Evolutionary conservation across 2,329 filamentous ascomycete genomes (phyloP), one percentile per base, ranked within the genome.

Genomic region (Aspergillus candidus): DNA sequence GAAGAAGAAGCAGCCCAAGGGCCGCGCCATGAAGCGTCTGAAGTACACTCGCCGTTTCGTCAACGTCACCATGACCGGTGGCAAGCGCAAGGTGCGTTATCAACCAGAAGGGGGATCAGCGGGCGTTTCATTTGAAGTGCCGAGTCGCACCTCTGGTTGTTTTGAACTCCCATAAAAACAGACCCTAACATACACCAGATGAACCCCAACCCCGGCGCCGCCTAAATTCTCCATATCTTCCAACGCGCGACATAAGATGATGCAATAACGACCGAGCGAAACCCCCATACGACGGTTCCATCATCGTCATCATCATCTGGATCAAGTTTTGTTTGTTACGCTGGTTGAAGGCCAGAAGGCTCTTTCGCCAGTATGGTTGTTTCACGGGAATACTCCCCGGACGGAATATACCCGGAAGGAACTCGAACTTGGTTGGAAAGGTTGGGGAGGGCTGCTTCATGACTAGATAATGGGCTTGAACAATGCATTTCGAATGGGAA

Each of bases 41-140:
- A 83, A 82, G 73, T 96, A 96, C 83, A 95, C 88, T 64, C 86
- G 91, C 72, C 89, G 91, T 68, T 97, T 97, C 79, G 90, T 97
- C 63, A 96, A 97, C 77, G 89, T 97, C 70, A 93, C 88, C 68
- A 81, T 95, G 76, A 94, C 90, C 59, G 90, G 89, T 74, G 91
- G 91, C 78, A 97, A 97, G 90, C 82, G 91, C 75, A 96, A 96
- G 88, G 88, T 93, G 73, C 68, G 54, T 49, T 41, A 18, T 18
- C 18, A n/a, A n/a, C 18, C 18, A 18, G 1, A 13, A 13, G 17
- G 32, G 4, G 31, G 14, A 35, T 34, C 13, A 27, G n/a, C 29
- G 12, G 12, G 12, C 31, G 32, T n/a, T n/a, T 22, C n/a, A 35
- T n/a, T 11, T 12, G 18, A 38, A 18, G 17, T 17, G 17, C 38